A percentile compares a stretch with the other conserved stretches of the same genome.
Evolutionary conservation across 768 basidiomycete genomes (phyloP).

Genomic region (Chalciporus sphaerocephalus): DNA sequence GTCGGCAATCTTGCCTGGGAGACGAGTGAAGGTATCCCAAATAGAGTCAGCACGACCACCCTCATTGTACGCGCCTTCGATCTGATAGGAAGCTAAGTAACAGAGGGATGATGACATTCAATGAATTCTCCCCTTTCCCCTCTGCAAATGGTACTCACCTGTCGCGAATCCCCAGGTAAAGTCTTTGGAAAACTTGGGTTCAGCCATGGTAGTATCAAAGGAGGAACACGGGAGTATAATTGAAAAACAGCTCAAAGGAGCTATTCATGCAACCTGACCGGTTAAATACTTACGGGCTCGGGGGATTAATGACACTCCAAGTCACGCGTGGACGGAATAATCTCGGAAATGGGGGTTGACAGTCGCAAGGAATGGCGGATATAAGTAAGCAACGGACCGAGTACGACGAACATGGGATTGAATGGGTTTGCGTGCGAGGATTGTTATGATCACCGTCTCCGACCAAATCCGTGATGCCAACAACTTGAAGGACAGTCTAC

Average conservation of each 20-base stretch:
- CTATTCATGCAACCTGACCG: not conserved
- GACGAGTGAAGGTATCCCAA: slow-evolving; percentile 72
- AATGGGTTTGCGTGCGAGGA: no score
- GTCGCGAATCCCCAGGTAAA: slow-evolving; percentile 8
- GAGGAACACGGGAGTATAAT: not conserved
- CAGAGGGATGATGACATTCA: not conserved
- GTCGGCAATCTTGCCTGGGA: slow-evolving; percentile 70
- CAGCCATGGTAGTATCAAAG: not conserved
- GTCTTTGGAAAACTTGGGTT: slow-evolving; percentile 2
- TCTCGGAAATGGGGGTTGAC: not conserved
- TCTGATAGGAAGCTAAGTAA: slow-evolving; percentile 65
- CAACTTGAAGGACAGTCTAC: no score
- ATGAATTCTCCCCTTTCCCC: not conserved
- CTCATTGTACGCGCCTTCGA: slow-evolving; percentile 61
- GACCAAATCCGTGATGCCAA: no score
- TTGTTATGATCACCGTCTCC: no score
- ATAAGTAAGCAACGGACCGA: no score
- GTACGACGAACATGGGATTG: not conserved
- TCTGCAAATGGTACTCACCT: not conserved
- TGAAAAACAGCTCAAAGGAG: not conserved
- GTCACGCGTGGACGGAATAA: not conserved
- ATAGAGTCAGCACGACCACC: slow-evolving; percentile 69
- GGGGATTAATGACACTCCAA: not conserved
- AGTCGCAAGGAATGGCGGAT: no score
- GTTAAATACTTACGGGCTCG: not conserved